Evolutionary conservation across 352 stramenopile species (phyloP).

Genomic region (Plasmopara viticola): DNA sequence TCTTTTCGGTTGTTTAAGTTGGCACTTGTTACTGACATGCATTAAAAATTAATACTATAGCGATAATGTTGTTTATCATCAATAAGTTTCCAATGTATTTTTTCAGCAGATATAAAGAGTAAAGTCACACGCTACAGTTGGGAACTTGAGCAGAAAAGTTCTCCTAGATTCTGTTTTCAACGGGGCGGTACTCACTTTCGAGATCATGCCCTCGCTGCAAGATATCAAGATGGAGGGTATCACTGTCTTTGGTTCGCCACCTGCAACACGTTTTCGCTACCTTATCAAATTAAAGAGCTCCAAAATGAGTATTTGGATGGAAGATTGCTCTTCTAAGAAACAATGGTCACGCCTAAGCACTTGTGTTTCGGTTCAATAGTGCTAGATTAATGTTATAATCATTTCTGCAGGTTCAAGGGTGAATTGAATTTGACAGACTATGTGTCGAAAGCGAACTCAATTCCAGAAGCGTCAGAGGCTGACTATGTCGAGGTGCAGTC

Average conservation of each 20-base stretch:
- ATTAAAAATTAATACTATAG: too few species aligned
- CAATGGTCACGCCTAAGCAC: conserved; percentile 8
- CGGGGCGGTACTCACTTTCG: too few species aligned
- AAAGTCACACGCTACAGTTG: too few species aligned
- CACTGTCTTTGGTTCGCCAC: conserved; percentile 2
- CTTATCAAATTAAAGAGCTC: conserved; percentile 7
- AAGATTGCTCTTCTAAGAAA: conserved; percentile 13
- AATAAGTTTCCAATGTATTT: too few species aligned
- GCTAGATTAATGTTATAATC: neutral
- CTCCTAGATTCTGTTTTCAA: too few species aligned
- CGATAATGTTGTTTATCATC: too few species aligned
- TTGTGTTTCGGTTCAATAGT: too few species aligned
- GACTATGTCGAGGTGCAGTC: neutral
- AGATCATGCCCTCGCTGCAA: neutral
- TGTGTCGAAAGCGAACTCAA: conserved; percentile 11
- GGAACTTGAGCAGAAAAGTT: too few species aligned
- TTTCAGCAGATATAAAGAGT: too few species aligned
- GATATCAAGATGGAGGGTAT: conserved; percentile 12
- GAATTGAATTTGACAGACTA: conserved; percentile 1
- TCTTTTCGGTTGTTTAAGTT: too few species aligned
- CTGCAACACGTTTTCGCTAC: conserved; percentile 8
- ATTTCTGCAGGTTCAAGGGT: conserved; percentile 12
- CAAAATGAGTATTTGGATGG: conserved; percentile 20
- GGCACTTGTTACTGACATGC: too few species aligned
- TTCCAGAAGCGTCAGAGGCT: conserved; percentile 1